These are phyloP conservation scores for Geum urbanum DNA, from an alignment of 306 rosid species.

Conservation along the genomic window DNA sequence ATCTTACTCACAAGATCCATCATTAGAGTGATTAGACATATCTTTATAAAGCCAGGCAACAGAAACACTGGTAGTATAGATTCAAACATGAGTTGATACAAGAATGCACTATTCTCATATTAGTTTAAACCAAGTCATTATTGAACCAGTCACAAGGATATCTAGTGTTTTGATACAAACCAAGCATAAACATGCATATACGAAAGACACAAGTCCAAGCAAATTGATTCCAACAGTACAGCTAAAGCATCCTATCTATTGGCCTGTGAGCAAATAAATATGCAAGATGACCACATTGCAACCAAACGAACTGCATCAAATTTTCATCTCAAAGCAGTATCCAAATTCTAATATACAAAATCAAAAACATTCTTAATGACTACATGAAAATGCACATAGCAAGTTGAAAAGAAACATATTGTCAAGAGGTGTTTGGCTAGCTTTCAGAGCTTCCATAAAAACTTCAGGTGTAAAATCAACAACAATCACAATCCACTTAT, in stretches of 20 bases:
- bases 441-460: no score
- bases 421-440: no score
- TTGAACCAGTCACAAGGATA: background rate
- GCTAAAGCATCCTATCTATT: background rate
- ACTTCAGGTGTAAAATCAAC: no score
- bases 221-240: background rate
- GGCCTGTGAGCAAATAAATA: background rate
- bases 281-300: slow-evolving; percentile 1
- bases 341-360: background rate
- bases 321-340: slow-evolving; percentile 4
- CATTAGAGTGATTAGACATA: no score
- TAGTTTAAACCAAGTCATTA: background rate
- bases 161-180: background rate
- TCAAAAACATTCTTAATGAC: background rate
- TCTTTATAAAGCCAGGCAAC: no score
- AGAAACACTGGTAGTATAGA: no score
- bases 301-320: slow-evolving; percentile 4
- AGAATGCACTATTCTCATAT: background rate
- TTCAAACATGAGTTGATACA: no score
- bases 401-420: slow-evolving; percentile 46
- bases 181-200: background rate
- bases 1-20: background rate
- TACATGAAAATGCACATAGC: background rate
- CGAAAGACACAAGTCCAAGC: background rate
- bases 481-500: no score